Conservation (phyloP, 495 filamentous ascomycete genomes). For the Lasiosphaeris hirsuta region DNA sequence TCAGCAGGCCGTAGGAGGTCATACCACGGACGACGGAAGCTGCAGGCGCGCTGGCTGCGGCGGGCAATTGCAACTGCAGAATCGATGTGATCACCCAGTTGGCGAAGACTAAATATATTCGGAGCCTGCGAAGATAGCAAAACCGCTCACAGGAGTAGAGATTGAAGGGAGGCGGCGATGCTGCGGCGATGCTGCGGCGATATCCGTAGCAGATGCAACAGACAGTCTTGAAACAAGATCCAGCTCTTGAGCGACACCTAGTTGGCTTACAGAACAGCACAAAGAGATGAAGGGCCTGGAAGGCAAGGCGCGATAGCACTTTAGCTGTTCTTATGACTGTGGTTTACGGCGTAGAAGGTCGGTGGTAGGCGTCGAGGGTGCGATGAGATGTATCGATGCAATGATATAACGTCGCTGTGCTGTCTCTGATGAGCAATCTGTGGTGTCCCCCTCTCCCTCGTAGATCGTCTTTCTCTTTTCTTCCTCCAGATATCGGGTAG, state of each 20-base stretch:
- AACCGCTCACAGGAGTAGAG: too few relatives aligned
- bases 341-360: not conserved
- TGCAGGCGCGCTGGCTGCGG: not conserved
- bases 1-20: conserved; percentile 6
- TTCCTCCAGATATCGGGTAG: not conserved
- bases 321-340: not conserved
- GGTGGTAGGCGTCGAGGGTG: too few relatives aligned
- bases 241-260: not conserved
- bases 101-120: too few relatives aligned
- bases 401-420: too few relatives aligned
- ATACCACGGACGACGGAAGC: not conserved
- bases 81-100: not conserved
- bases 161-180: too few relatives aligned
- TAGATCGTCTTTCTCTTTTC: conserved; percentile 2
- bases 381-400: too few relatives aligned
- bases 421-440: not conserved
- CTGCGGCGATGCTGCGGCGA: not conserved
- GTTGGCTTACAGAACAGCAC: conserved; percentile 1
- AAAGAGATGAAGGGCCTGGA: not conserved
- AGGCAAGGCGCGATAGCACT: not conserved
- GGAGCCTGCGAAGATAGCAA: too few relatives aligned
- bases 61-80: not conserved
- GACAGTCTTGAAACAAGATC: not conserved
- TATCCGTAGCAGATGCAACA: not conserved
- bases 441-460: conserved; percentile 3